Conservation (phyloP, 208 protist species). For the Leishmania martiniquensis region DNA sequence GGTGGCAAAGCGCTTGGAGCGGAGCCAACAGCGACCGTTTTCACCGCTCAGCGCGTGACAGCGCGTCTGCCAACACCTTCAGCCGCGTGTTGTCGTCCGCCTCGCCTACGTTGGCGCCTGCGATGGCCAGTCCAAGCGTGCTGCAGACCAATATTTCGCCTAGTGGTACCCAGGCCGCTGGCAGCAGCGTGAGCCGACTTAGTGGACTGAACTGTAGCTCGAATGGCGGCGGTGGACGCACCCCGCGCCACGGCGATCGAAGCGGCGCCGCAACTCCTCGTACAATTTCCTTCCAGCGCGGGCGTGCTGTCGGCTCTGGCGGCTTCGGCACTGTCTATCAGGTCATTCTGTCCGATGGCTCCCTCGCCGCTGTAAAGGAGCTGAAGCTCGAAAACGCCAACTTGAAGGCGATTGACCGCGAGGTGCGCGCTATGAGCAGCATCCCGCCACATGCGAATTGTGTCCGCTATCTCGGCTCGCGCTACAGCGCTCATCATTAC, state of each 20-base stretch:
- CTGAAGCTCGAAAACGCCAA: constrained; percentile 62
- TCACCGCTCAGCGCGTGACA: constrained; percentile 20
- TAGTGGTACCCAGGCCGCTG: background rate
- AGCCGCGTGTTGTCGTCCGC: constrained; percentile 19
- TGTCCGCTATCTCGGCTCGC: constrained; percentile 77
- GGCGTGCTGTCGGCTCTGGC: constrained; percentile 64
- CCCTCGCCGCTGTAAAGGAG: constrained; percentile 77
- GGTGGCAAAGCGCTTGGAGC: constrained; percentile 6
- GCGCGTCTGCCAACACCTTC: constrained; percentile 9
- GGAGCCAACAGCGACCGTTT: constrained; percentile 3
- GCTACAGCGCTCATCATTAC: constrained; percentile 62
- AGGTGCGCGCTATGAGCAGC: constrained; percentile 67
- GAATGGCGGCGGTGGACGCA: constrained; percentile 16
- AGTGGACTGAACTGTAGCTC: constrained; percentile 8
- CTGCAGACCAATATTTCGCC: constrained; percentile 6
- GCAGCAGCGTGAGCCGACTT: constrained; percentile 7
- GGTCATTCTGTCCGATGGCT: constrained; percentile 65
- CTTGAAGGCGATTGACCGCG: constrained; percentile 67
- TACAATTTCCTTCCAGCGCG: constrained; percentile 57
- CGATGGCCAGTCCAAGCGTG: constrained; percentile 13
- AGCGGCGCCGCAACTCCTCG: constrained; percentile 26
- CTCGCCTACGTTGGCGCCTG: constrained; percentile 23
- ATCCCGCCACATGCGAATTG: constrained; percentile 79
- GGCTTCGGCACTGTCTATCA: constrained; percentile 83
- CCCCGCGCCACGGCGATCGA: constrained; percentile 31